A percentile compares a stretch with the other conserved stretches of the same genome.
These are phyloP conservation scores for Pichia thaimueangensis DNA, from an alignment of 805 yeast species.

Conservation along the genomic window DNA sequence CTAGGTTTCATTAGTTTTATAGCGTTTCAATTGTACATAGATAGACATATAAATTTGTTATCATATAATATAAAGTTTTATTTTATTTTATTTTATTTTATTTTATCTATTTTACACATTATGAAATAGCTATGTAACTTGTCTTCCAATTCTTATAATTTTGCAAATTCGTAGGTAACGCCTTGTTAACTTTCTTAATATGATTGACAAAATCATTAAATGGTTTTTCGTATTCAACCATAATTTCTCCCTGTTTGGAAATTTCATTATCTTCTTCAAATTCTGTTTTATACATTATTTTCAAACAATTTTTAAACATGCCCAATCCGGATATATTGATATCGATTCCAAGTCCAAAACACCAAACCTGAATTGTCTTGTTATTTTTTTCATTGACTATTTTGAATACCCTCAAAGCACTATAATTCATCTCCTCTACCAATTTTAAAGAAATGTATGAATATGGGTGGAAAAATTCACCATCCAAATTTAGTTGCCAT, in stretches of 20 bases:
- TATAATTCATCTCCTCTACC: slow-evolving; percentile 36
- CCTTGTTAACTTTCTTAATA: slow-evolving; percentile 25
- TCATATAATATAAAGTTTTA: no score
- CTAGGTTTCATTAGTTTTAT: no score
- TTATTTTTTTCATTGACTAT: slow-evolving; percentile 16
- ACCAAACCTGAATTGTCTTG: slow-evolving; percentile 36
- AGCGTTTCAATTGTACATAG: no score
- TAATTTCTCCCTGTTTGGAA: slow-evolving; percentile 15
- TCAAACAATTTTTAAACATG: slow-evolving; percentile 30
- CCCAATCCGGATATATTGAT: neutral
- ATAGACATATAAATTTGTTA: no score
- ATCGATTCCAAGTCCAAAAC: slow-evolving; percentile 39
- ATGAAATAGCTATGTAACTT: slow-evolving; percentile 20
- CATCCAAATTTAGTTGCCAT: slow-evolving; percentile 43
- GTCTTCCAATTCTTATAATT: slow-evolving; percentile 27
- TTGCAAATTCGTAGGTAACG: slow-evolving; percentile 30
- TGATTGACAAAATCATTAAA: slow-evolving; percentile 24
- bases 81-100: neutral
- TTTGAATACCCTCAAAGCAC: slow-evolving; percentile 33
- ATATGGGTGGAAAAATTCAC: slow-evolving; percentile 32
- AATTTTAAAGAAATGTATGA: slow-evolving; percentile 34
- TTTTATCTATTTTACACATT: slow-evolving; percentile 4
- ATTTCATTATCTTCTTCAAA: neutral
- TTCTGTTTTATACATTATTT: slow-evolving; percentile 35
- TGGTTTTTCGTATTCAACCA: slow-evolving; percentile 34